Evolutionary conservation across 2,329 filamentous ascomycete genomes (phyloP).

Genomic region (Aquanectria penicillioides): DNA sequence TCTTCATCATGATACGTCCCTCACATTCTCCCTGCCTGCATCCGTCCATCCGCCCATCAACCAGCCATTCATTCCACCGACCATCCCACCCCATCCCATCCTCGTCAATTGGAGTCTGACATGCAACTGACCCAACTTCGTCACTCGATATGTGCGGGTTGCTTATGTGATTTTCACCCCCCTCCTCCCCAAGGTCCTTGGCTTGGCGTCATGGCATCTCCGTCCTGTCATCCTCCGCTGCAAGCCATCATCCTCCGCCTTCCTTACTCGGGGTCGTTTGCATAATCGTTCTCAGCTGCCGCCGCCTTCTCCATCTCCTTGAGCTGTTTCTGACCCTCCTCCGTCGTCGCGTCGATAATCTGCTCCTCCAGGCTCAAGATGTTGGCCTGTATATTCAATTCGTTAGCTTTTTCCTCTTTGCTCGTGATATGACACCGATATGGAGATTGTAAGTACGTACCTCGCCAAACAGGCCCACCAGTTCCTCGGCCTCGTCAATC

Average conservation of each 20-base stretch:
- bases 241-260: neutral
- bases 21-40: no score
- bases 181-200: neutral
- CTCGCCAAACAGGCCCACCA: constrained; percentile 82
- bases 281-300: constrained; percentile 40
- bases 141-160: neutral
- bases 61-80: no score
- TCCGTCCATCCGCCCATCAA: no score
- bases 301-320: constrained; percentile 74
- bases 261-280: constrained; percentile 53
- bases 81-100: no score
- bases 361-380: constrained; percentile 92
- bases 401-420: constrained; percentile 33
- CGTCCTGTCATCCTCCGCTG: neutral
- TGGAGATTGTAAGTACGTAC: constrained; percentile 50
- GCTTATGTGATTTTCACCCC: constrained; percentile 3
- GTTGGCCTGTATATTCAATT: constrained; percentile 66
- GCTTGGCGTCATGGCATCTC: neutral
- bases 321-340: constrained; percentile 81
- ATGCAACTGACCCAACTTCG: no score
- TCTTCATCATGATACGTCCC: no score
- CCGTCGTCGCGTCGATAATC: constrained; percentile 94
- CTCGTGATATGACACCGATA: no score
- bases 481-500: constrained; percentile 85
- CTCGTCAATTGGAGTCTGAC: no score